phyloP scores from a whole-genome alignment of 2,329 filamentous ascomycete species.

The Colletotrichum magnum region DNA sequence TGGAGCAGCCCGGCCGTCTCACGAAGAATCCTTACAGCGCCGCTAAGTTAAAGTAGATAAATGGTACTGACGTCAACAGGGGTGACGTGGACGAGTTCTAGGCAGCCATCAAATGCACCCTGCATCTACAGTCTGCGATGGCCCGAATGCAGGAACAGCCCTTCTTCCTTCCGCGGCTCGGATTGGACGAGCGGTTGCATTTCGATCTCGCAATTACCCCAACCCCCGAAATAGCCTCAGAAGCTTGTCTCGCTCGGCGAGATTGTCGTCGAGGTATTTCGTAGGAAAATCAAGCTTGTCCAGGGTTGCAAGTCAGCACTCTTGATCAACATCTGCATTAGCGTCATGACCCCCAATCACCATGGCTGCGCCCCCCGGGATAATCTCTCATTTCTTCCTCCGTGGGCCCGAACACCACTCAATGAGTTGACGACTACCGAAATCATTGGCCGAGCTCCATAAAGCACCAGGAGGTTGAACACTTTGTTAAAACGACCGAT shows the following conservation, averaged over 20 bases:
- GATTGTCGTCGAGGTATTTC: not conserved
- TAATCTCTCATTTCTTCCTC: slow-evolving; percentile 27
- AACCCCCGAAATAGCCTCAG: slow-evolving; percentile 18
- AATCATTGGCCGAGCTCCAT: slow-evolving; percentile 1
- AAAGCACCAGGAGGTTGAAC: not conserved
- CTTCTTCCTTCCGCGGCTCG: not conserved
- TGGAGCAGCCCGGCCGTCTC: slow-evolving; percentile 12
- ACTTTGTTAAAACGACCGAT: slow-evolving; percentile 30
- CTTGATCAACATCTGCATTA: slow-evolving; percentile 23
- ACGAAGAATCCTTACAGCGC: not conserved
- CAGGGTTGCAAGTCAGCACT: not conserved
- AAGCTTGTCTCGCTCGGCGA: not conserved
- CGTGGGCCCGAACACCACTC: not conserved
- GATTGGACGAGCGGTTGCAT: slow-evolving; percentile 28
- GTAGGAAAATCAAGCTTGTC: not conserved
- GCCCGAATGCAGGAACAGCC: slow-evolving; percentile 21
- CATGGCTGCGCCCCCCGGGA: slow-evolving; percentile 17
- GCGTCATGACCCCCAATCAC: slow-evolving; percentile 18
- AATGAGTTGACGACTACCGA: not conserved
- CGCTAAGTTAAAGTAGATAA: not conserved
- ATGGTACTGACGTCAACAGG: slow-evolving; percentile 6
- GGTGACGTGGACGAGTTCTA: slow-evolving; percentile 7
- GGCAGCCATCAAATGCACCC: slow-evolving; percentile 33
- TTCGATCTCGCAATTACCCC: slow-evolving; percentile 11
- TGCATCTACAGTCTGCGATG: not conserved